Conservation (phyloP, 108 stramenopile species). For the Discostella stelligeroides region DNA sequence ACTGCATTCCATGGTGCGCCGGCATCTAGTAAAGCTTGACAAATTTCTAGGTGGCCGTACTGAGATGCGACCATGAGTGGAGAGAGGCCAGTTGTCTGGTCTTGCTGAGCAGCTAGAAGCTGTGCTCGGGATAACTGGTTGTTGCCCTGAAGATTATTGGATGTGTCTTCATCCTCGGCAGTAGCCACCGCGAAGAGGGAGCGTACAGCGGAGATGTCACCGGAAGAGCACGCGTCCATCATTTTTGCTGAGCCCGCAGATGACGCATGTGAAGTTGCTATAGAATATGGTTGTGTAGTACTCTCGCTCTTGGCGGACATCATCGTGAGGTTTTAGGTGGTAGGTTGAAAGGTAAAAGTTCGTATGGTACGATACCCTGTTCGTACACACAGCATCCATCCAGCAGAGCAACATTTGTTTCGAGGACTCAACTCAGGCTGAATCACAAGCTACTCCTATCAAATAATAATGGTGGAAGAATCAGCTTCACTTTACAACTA, state of each 20-base stretch:
- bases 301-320: no score
- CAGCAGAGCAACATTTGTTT: no score
- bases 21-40: constrained; percentile 52
- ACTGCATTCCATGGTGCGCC: constrained; percentile 95
- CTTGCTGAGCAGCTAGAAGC: constrained; percentile 68
- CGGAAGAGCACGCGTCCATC: constrained; percentile 37
- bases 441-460: no score
- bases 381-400: no score
- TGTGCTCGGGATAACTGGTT: constrained; percentile 13
- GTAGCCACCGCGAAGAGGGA: constrained; percentile 27
- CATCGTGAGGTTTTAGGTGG: no score
- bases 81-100: constrained; percentile 64
- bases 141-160: neutral
- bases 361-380: no score
- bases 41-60: constrained; percentile 58
- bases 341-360: no score
- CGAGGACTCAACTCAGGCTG: no score
- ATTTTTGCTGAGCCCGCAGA: neutral
- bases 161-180: neutral
- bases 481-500: no score
- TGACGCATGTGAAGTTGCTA: no score
- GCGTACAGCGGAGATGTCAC: constrained; percentile 11
- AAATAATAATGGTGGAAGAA: no score
- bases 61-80: constrained; percentile 80
- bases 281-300: no score